Base-by-base conservation (phyloP, 2,329 filamentous ascomycete genomes). In the Metarhizium robertsii region DNA sequence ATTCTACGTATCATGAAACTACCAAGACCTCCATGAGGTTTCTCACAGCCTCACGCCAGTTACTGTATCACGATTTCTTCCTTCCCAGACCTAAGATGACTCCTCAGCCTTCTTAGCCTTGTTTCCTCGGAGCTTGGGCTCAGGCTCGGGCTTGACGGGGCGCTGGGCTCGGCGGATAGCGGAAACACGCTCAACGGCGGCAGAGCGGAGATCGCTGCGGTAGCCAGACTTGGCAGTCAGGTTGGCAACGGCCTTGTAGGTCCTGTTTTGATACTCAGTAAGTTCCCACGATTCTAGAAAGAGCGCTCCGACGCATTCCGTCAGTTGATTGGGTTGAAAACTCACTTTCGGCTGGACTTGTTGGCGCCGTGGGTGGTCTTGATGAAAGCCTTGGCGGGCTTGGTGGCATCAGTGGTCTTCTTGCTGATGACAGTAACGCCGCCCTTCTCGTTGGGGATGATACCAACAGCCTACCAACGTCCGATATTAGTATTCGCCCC, bases 171-270 rank as follows among this genome's bases (percentile, higher is more conserved):
- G 79, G 74, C 86, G 88, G 79, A 96, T 83, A 68, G 91, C 90
- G 68, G 86, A 91, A 71, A 88, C 90, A 70, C 94, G 90, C 75
- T 90, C 79, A 69, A 97, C 86, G 67, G 92, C 92, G 68, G 80
- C 79, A 69, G 82, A 76, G 66, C 87, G 87, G 75, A 92, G 81
- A 72, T 92, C 88, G 67, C 81, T 68, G 67, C 88, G 89, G 87
- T 97, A 99, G 71, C 86, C 83, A 72, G 82, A 81, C 84, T 90
- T 91, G 74, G 90, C 87, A 67, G 86, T 84, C 73, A 80, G 79
- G 79, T 84, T 87, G 77, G 91, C 91, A 72, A 97, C 84, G 67
- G 82, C 81, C 79, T 88, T 89, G 86, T 92, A 97, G 78, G 88
- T 87, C 83, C 90, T 94, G 63, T 52, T 61, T 56, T 32, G 5